phyloP scores from a whole-genome alignment of 2,329 filamentous ascomycete species.

The Gaeumannomyces sp. region DNA sequence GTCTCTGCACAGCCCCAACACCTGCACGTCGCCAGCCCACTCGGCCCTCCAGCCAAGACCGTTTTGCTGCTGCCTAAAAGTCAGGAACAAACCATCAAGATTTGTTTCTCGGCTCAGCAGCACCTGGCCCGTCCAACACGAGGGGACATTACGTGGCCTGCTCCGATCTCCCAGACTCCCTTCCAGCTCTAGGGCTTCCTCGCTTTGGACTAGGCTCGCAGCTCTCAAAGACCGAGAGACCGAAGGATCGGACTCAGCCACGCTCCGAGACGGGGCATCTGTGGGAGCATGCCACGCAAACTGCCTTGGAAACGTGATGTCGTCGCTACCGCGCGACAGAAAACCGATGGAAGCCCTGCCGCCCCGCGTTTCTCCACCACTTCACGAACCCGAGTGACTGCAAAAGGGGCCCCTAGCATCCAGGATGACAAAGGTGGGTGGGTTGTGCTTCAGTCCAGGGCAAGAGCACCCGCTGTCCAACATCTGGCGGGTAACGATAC shows the following conservation, averaged over 20 bases:
- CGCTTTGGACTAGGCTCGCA: neutral
- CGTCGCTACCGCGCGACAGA: neutral
- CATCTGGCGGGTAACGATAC: no score
- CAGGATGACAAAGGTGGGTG: neutral
- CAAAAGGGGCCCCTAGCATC: no score
- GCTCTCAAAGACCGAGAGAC: neutral
- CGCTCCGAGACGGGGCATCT: neutral
- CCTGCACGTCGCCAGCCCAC: neutral
- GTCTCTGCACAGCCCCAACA: neutral
- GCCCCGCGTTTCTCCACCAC: no score
- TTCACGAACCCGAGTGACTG: neutral
- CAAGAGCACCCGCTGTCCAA: neutral
- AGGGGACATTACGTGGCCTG: neutral
- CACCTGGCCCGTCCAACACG: neutral
- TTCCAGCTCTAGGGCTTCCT: neutral
- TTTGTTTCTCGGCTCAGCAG: neutral
- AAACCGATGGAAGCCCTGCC: neutral
- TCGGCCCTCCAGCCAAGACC: neutral
- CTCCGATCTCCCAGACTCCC: neutral
- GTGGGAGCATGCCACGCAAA: conserved; percentile 16
- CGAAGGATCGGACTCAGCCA: neutral
- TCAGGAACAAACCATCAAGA: neutral
- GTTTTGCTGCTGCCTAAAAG: neutral
- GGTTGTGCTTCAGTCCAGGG: neutral
- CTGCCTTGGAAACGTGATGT: conserved; percentile 16